Evolutionary conservation across 495 filamentous ascomycete species (phyloP).

Genomic region (Trichoderma parareesei): DNA sequence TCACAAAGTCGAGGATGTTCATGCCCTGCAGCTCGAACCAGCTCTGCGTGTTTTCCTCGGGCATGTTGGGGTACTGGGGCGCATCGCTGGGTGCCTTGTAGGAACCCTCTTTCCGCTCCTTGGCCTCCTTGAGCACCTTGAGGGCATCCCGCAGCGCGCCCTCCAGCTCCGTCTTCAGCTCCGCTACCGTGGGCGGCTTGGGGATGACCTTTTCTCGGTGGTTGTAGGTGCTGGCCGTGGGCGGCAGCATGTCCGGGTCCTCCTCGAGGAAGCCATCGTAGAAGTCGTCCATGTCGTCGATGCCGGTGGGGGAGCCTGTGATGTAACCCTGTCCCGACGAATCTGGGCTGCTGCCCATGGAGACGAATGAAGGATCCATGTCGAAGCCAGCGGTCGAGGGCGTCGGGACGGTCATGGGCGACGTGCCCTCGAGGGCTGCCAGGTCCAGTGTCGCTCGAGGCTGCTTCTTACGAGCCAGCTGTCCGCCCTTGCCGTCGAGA

Average conservation of each 20-base stretch:
- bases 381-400: conserved; percentile 34
- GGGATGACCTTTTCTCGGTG: conserved; percentile 76
- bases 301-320: conserved; percentile 37
- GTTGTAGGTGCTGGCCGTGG: conserved; percentile 92
- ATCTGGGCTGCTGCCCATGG: conserved; percentile 49
- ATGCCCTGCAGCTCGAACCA: conserved; percentile 87
- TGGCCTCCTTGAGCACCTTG: conserved; percentile 50
- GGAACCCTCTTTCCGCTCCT: conserved; percentile 21
- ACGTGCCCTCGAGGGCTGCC: conserved; percentile 28
- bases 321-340: conserved; percentile 31
- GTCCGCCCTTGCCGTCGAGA: conserved; percentile 86
- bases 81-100: conserved; percentile 23
- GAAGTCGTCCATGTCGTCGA: conserved; percentile 49
- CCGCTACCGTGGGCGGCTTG: conserved; percentile 74
- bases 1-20: conserved; percentile 84
- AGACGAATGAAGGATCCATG: conserved; percentile 47
- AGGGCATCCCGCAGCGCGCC: conserved; percentile 56
- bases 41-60: conserved; percentile 37
- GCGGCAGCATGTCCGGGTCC: conserved; percentile 74
- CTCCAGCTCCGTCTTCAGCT: conserved; percentile 67
- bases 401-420: conserved; percentile 22
- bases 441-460: conserved; percentile 39
- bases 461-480: conserved; percentile 60
- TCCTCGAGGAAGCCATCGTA: conserved; percentile 53
- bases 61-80: conserved; percentile 18